Conservation (phyloP, 2,329 filamentous ascomycete genomes). For the Hypoxylon sp. region DNA sequence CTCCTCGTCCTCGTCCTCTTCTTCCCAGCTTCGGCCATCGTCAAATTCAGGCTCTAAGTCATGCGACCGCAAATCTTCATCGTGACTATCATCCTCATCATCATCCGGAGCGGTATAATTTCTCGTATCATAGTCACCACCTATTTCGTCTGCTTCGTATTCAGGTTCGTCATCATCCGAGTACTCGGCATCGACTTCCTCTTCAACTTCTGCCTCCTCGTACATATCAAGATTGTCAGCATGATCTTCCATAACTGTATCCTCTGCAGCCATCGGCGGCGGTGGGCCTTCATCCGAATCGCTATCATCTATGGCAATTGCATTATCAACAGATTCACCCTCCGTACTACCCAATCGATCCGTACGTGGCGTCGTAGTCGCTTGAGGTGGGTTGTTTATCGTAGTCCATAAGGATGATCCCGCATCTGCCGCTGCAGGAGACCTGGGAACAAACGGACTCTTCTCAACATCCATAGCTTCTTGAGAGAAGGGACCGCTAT, state of each 20-base stretch:
- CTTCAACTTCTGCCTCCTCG: conserved; percentile 49
- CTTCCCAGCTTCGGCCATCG: conserved; percentile 49
- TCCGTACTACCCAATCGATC: conserved; percentile 44
- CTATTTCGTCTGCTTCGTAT: conserved; percentile 53
- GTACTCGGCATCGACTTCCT: conserved; percentile 49
- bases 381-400: conserved; percentile 45
- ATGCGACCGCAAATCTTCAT: conserved; percentile 50
- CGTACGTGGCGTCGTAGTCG: conserved; percentile 31
- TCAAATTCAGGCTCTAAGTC: conserved; percentile 52
- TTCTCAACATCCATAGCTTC: conserved; percentile 27
- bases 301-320: conserved; percentile 53
- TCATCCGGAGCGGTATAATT: conserved; percentile 52
- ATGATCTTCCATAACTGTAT: conserved; percentile 38
- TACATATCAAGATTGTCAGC: conserved; percentile 45
- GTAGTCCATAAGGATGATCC: conserved; percentile 48
- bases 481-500: conserved; percentile 24
- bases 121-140: conserved; percentile 54
- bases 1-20: conserved; percentile 44
- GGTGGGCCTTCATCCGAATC: conserved; percentile 49
- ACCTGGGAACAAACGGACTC: conserved; percentile 18
- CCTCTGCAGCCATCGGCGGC: conserved; percentile 39
- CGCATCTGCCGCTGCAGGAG: conserved; percentile 16
- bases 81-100: conserved; percentile 54
- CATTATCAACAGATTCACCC: conserved; percentile 48
- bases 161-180: conserved; percentile 53